phyloP scores from a whole-genome alignment of 768 basidiomycete genomes.

The Dendrothele bispora region DNA sequence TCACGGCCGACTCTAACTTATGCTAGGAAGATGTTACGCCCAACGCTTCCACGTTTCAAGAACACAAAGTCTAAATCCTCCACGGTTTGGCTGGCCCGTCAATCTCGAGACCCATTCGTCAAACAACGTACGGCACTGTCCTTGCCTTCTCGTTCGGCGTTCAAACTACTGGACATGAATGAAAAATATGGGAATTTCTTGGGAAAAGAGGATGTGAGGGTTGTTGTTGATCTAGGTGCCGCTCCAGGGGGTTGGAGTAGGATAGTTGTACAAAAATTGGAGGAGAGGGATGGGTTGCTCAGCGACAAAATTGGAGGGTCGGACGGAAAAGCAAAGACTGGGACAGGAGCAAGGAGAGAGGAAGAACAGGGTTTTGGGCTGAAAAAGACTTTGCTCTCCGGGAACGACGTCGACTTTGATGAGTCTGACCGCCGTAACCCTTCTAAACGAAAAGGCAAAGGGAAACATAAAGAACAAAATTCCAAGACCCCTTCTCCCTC shows the following conservation, averaged over 20 bases:
- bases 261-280: constrained; percentile 65
- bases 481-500: constrained; percentile 4
- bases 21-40: too few species aligned
- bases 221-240: constrained; percentile 86
- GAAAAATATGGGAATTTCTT: constrained; percentile 54
- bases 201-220: constrained; percentile 46
- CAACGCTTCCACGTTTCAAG: background rate
- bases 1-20: too few species aligned
- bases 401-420: background rate
- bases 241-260: constrained; percentile 97
- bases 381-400: too few species aligned
- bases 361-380: background rate
- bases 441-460: constrained; percentile 7
- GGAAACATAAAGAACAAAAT: too few species aligned
- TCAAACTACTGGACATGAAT: constrained; percentile 86
- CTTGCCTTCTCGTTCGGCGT: constrained; percentile 87
- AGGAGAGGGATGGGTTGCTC: constrained; percentile 63
- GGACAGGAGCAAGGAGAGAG: constrained; percentile 25
- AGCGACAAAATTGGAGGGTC: constrained; percentile 6
- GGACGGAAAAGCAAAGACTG: constrained; percentile 5
- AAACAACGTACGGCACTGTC: constrained; percentile 56
- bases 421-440: constrained; percentile 4
- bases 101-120: constrained; percentile 71
- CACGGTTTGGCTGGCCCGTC: constrained; percentile 66
- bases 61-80: constrained; percentile 37